phyloP scores from a whole-genome alignment of 2,329 filamentous ascomycete species.

The Fusarium euwallaceae region DNA sequence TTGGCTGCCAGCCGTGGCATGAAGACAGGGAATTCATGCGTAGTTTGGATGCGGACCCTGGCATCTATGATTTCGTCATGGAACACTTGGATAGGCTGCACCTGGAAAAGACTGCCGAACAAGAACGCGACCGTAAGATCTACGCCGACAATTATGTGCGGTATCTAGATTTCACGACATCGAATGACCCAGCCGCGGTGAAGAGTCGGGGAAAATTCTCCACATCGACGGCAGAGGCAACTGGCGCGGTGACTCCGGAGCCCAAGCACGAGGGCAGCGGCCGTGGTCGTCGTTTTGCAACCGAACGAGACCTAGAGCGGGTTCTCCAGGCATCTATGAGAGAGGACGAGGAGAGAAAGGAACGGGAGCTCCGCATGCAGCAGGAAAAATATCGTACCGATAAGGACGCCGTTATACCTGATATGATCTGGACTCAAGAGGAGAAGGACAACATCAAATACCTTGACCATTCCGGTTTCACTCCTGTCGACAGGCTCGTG shows the following conservation, averaged over 20 bases:
- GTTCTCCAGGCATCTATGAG: constrained; percentile 79
- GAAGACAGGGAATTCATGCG: constrained; percentile 61
- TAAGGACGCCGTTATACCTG: constrained; percentile 81
- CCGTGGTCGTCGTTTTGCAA: constrained; percentile 70
- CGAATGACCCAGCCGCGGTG: constrained; percentile 66
- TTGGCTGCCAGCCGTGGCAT: constrained; percentile 61
- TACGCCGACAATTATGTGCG: constrained; percentile 64
- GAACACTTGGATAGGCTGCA: constrained; percentile 59
- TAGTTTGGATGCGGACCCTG: constrained; percentile 55
- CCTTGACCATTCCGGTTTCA: constrained; percentile 74
- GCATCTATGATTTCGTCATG: constrained; percentile 61
- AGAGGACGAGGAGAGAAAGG: constrained; percentile 77
- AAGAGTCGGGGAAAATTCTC: constrained; percentile 69
- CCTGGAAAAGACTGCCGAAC: constrained; percentile 52
- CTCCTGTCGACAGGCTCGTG: constrained; percentile 76
- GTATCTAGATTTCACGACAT: constrained; percentile 69
- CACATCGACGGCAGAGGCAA: constrained; percentile 53
- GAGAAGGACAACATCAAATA: constrained; percentile 71
- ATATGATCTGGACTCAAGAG: constrained; percentile 74
- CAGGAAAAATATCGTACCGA: constrained; percentile 80
- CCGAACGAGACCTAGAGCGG: constrained; percentile 79
- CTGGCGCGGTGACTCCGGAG: constrained; percentile 61
- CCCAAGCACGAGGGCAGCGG: constrained; percentile 69
- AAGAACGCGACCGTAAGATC: constrained; percentile 54
- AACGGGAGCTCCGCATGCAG: constrained; percentile 73